Base-by-base conservation (phyloP, 2,329 filamentous ascomycete species). In the Bipolaris victoriae region DNA sequence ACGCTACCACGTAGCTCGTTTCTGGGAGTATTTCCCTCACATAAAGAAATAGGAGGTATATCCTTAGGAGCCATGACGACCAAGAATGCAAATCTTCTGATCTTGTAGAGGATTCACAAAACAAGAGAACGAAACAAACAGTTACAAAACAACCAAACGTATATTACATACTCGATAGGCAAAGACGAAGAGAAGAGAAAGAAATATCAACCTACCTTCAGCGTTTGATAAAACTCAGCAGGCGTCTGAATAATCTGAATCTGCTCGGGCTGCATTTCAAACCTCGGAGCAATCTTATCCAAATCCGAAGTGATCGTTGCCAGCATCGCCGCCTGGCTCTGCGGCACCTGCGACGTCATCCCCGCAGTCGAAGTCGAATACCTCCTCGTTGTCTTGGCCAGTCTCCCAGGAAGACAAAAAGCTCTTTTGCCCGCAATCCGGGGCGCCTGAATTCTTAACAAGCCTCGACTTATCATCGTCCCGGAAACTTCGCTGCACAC, bases 201-300 rank as follows among this genome's bases (percentile, higher is more conserved):
- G 16, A 33, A 18, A 49, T 5, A 35, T 7, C 13, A 48, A 69
- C 78, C 64, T 73, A 92, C 91, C 87, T 97, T 97, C 57, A 99
- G 81, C 7, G 89, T 91, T 66, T 90, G 87, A 77, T 97, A 99
- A 74, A 99, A 99, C 51, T 94, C 90, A n/a, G 85, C 78, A 0
- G 95, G 95, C 2, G 90, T 89, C 66, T 88, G 84, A 11, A 99
- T 77, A 18, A 99, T 89, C 10, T 84, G 83, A 48, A 99, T 90
- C 57, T 94, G 87, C 5, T 91, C 90, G 1, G 92, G 91, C 24
- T 88, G 81, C 24, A 99, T 83, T 72, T 93, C 90, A 67, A 99
- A 97, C 43, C 90, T 89, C n/a, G 95, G 95, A 3, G 93, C 90
- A 63, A 98, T 86, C 67, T 85, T 89, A 76, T 99, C 95, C 59